phyloP scores from a whole-genome alignment of 768 basidiomycete species.

The Aureoboletus auriporus region DNA sequence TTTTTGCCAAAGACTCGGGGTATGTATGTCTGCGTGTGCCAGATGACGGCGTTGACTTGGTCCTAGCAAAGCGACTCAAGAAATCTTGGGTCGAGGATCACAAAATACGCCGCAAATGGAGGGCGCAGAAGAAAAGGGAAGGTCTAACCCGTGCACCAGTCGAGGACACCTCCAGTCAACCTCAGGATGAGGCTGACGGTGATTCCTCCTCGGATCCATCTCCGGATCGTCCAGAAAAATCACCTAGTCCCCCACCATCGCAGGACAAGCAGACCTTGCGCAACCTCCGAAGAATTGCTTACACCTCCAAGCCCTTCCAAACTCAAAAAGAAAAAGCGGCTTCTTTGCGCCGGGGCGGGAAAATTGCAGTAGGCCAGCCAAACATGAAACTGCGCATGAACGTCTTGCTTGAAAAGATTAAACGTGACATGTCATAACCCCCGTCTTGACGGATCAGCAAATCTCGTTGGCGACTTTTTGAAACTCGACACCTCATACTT shows the following conservation, averaged over 20 bases:
- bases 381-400: slow-evolving; percentile 88
- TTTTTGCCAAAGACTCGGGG: slow-evolving; percentile 64
- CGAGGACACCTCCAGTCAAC: slow-evolving; percentile 2
- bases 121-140: slow-evolving; percentile 57
- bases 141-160: slow-evolving; percentile 22
- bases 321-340: slow-evolving; percentile 45
- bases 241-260: slow-evolving; percentile 5
- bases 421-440: slow-evolving; percentile 47
- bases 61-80: slow-evolving; percentile 74
- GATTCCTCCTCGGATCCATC: not conserved
- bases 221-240: slow-evolving; percentile 1
- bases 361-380: slow-evolving; percentile 44
- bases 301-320: slow-evolving; percentile 54
- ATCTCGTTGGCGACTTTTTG: not conserved
- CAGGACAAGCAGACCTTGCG: slow-evolving; percentile 39
- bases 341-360: slow-evolving; percentile 32
- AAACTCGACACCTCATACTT: slow-evolving; percentile 33
- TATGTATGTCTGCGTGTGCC: slow-evolving; percentile 25
- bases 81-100: slow-evolving; percentile 72
- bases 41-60: slow-evolving; percentile 2
- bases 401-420: slow-evolving; percentile 82
- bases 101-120: slow-evolving; percentile 80
- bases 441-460: not conserved
- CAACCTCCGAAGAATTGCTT: slow-evolving; percentile 59
- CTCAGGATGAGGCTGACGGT: not conserved